Base-by-base conservation (phyloP, 371 early-diverging fungal species). In the Furculomyces boomerangus region DNA sequence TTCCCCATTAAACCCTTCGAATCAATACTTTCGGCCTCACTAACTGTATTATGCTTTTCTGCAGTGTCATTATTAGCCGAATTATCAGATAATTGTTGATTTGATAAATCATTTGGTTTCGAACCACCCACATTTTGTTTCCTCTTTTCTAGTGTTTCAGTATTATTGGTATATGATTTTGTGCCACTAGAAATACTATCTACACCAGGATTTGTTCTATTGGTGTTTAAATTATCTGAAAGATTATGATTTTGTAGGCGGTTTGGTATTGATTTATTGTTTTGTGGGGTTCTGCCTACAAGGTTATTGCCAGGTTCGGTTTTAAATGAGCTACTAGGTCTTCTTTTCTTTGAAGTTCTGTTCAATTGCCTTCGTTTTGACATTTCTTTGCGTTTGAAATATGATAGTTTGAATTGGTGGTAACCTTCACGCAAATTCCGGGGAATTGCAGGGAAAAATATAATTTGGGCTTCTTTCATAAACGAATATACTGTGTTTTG, bases 391-490 rank as follows among this genome's bases (percentile, higher is more conserved):
- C 63, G 66, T 54, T 61, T 65, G 30, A 65, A 70, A 51, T 69
- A 69, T 0, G 71, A 66, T 18, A 63, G 43, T 29, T 71, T 71
- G 48, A 71, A 69, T 32, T 66, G 63, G 32, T 56, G 20, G 52
- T 63, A 69, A 29, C 70, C 70, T 22, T 69, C 66, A 30, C 66
- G 61, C 35, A 69, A 58, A 50, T 69, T 61, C 26, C 71, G 62
- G 13, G 70, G 70, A n/a, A 69, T 66, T 0, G 71, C 63, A 16
- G 70, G 70, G 50, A 71, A 70, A 53, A 69, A 69, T 28, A 68
- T 50, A 43, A 69, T 47, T 48, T 69, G 70, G 43, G 71, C 50
- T 26, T 69, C 70, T 26, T 57, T 52, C 24, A 61, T 10, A 14
- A 60, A 61, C 7, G 37, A 51, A 10, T 22, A 13, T 7, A 31